Evolutionary conservation across 1,284 basidiomycete species (phyloP), one percentile per base, ranked within the genome.

Genomic region (Athelia psychrophila): DNA sequence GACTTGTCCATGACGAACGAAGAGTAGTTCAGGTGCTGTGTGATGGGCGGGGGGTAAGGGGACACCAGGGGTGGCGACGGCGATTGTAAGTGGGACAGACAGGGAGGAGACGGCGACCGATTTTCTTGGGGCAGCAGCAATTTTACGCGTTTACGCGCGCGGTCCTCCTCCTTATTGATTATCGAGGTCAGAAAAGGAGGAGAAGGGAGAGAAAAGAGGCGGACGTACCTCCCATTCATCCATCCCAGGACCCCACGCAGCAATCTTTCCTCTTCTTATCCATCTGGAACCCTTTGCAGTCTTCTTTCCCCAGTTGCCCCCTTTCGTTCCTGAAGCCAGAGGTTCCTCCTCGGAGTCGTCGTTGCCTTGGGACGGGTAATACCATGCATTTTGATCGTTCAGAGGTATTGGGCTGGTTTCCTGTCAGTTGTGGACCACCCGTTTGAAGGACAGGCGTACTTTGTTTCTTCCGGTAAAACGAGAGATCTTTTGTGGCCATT

Each of bases 261-360:
- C 79, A 55, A 90, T 80, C 68, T 92, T 92, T 35, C 88, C 88
- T 62, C 76, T 80, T 16, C 88, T 80, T 44, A 86, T 77, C 87
- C 88, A 92, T 60, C 87, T 76, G 33, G 88, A 82, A 25, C 82
- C 82, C 61, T 80, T 81, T 51, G 75, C 67, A 10, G 75, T 76
- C 67, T 92, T 92, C 53, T 82, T 80, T 3, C 90, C 89, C 89
- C 89, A 92, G 59, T 92, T 92, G 32, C 90, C 87, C 42, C 73
- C 71, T 13, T 70, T 75, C 44, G 75, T 70, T 49, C 70, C 75
- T 53, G 70, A 67, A 53, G 69, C 64, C 24, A 78, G 64, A 30
- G 79, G 75, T 54, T 82, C 80, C 20, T 83, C 83, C 54, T 86
- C 84, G 20, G 80, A 80, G 51, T 78, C 76, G 51, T 78, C 76